Base-by-base conservation (phyloP, 169 alveolate species). In the Cryptosporidium viatorum region DNA sequence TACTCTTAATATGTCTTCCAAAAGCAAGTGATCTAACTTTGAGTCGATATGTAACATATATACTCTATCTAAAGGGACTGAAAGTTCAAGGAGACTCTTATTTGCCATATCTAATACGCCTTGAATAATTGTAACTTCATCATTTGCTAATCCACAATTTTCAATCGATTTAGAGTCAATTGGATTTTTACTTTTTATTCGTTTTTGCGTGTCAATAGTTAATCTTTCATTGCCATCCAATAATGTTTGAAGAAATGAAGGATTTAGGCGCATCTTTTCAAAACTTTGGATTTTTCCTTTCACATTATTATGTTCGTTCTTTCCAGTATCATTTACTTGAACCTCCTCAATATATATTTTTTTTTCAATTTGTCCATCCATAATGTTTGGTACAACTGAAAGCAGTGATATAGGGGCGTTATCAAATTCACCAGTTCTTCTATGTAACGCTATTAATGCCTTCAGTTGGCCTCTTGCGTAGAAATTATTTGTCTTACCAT, bases 91-190 rank as follows among this genome's bases (percentile, higher is more conserved):
- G 9, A 95, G 94, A 9, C 86, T 70, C 71, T 95, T 84, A 10
- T 91, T 91, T 59, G 94, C 87, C 70, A 95, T 60, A 60, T 96
- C 97, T 33, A 96, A 68, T 62, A 94, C 95, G n/a, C 97, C 96
- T 41, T 93, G 91, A 50, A 96, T 69, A 31, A 96, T 68, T 52
- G 92, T 91, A 3, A 94, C 89, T 68, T 96, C 95, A 35, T 93
- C 95, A 45, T 85, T 62, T 37, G 73, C 86, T 3, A 91, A 52
- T 35, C 92, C 92, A 59, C 48, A 59, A 43, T 51, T 51, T 26
- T 80, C 75, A 6, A 48, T 60, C 14, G 21, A 29, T n/a, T 41
- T 37, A 26, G 45, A 80, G 4, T 43, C 18, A 39, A 41, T 14
- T 12, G 35, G 33, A 35, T 29, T 67, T 48, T 35, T 26, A 16